Percentiles rank a stretch among this genome's conserved stretches.
These are phyloP conservation scores for Purshia tridentata DNA, from an alignment of 306 rosid species.

Conservation along the genomic window DNA sequence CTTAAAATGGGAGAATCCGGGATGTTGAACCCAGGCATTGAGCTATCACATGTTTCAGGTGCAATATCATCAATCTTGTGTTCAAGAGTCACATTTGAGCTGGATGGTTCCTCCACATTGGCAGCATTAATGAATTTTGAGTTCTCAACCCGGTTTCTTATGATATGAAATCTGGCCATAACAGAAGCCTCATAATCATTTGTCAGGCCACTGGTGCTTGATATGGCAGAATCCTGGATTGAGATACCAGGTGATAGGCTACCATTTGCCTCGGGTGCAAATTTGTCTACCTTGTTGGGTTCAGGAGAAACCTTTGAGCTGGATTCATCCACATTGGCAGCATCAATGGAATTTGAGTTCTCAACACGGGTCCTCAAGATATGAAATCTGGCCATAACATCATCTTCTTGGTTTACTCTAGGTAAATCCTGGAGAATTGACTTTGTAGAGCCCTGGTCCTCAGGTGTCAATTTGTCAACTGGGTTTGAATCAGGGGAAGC, in stretches of 20 bases:
- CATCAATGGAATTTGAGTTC: constrained; percentile 18
- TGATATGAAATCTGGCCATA: constrained; percentile 50
- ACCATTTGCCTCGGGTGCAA: constrained; percentile 20
- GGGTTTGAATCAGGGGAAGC: constrained; percentile 33
- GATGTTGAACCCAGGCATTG: constrained; percentile 19
- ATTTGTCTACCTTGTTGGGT: constrained; percentile 29
- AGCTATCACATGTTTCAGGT: constrained; percentile 24
- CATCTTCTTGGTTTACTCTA: constrained; percentile 29
- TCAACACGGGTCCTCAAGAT: constrained; percentile 34
- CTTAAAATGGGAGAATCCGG: constrained; percentile 31
- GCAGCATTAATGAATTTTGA: constrained; percentile 19
- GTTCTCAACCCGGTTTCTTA: constrained; percentile 39
- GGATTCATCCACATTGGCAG: constrained; percentile 26
- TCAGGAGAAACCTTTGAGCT: constrained; percentile 33
- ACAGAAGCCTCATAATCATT: constrained; percentile 58
- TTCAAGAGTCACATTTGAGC: constrained; percentile 1
- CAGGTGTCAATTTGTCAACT: constrained; percentile 32
- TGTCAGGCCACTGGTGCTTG: constrained; percentile 23
- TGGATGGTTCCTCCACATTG: constrained; percentile 7
- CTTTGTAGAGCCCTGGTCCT: constrained; percentile 32
- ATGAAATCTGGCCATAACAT: constrained; percentile 41
- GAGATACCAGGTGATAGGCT: constrained; percentile 26
- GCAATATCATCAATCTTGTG: not conserved
- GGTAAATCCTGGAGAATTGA: constrained; percentile 29
- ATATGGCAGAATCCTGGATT: constrained; percentile 30